Evolutionary conservation across 2,329 filamentous ascomycete species (phyloP).

Genomic region (Xylaria sp.): DNA sequence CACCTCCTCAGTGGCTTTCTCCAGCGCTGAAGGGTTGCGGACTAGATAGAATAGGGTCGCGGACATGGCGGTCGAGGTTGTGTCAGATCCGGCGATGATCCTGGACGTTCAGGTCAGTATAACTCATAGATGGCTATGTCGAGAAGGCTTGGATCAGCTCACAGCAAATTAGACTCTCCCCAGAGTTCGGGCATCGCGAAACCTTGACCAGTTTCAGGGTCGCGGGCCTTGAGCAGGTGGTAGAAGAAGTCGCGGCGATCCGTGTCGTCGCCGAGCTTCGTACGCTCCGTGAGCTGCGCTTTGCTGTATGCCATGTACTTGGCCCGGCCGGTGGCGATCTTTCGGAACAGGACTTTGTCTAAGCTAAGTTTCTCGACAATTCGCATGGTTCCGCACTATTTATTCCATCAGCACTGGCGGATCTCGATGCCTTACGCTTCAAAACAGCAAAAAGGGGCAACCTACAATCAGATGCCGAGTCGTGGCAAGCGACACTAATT

Average conservation of each 20-base stretch:
- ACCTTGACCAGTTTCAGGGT: constrained; percentile 75
- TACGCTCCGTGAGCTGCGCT: constrained; percentile 72
- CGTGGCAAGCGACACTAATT: constrained; percentile 73
- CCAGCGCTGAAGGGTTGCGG: constrained; percentile 60
- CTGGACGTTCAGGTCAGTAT: constrained; percentile 43
- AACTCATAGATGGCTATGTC: not conserved
- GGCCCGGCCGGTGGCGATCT: constrained; percentile 72
- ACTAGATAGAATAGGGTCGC: constrained; percentile 71
- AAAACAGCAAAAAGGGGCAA: constrained; percentile 32
- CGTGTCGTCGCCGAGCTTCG: constrained; percentile 71
- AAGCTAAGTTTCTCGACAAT: constrained; percentile 72
- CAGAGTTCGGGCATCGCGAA: constrained; percentile 74
- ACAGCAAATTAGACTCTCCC: constrained; percentile 76
- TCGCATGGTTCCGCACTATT: constrained; percentile 76
- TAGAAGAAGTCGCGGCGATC: constrained; percentile 81
- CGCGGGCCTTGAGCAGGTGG: constrained; percentile 75
- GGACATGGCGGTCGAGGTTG: constrained; percentile 74
- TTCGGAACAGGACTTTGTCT: constrained; percentile 74
- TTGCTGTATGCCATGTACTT: constrained; percentile 78
- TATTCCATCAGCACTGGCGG: constrained; percentile 10
- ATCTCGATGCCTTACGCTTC: not conserved
- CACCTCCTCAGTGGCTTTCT: constrained; percentile 61
- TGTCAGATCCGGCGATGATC: constrained; percentile 77
- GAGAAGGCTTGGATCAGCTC: constrained; percentile 42
- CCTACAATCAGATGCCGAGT: constrained; percentile 75